Evolutionary conservation across 2,329 filamentous ascomycete genomes (phyloP), one percentile per base, ranked within the genome.

Genomic region (Coniochaeta sp.): DNA sequence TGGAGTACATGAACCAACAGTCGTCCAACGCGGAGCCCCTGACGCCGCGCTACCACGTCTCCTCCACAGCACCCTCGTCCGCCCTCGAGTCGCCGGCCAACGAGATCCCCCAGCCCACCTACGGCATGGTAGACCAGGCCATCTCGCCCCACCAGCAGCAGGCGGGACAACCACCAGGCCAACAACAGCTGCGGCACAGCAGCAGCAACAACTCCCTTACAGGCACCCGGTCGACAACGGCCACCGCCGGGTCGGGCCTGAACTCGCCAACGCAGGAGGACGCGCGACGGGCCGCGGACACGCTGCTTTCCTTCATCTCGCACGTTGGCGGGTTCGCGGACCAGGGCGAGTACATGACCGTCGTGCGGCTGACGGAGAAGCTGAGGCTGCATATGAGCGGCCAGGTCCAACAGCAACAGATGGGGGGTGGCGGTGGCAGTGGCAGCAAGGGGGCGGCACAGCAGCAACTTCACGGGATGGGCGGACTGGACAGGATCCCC

Each of bases 281-380:
- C 66, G 91, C 91, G 4, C 81, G 88, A 33, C 79, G 83, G 49
- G 92, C 91, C 1, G 78, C 95, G 4, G 86, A 92, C 61, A 84
- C 91, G 2, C 81, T 96, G 18, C 79, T 95, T 65, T 85, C 72
- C 54, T 96, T 92, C 63, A 87, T 96, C 65, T 81, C 89, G 60
- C 83, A 84, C 55, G 81, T 87, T 58, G 82, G 84, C 12, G 85
- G 83, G 1, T 79, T 90, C 28, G 81, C 88, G 14, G 88, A 94
- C 62, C 81, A 89, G 46, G 80, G 81, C 60, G 91, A 96, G 56
- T 91, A 86, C 65, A 68, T 88, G 57, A 82, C 83, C 3, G 83
- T 96, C 47, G 77, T 89, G 16, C 89, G 90, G 64, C 72, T 96
- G 57, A 92, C 91, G 65, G 87, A 95, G 67, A 95, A 92, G 68